phyloP scores from a whole-genome alignment of 352 stramenopile genomes.

The Phytophthora pinifolia region DNA sequence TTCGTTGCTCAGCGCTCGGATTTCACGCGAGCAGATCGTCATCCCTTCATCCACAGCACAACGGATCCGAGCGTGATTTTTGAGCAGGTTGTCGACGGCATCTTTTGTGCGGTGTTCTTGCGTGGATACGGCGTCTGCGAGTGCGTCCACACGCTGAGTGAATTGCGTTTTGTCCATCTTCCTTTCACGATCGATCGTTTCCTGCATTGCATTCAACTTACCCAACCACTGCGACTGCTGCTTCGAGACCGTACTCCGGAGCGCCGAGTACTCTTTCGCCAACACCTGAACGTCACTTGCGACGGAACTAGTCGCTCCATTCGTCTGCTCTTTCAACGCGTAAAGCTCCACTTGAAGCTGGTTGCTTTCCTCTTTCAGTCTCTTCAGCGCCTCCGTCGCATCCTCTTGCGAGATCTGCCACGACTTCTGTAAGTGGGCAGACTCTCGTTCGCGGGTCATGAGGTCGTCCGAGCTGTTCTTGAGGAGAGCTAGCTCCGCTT shows the following conservation, averaged over 20 bases:
- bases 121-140: slow-evolving; percentile 35
- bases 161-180: slow-evolving; percentile 54
- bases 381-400: slow-evolving; percentile 36
- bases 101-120: slow-evolving; percentile 51
- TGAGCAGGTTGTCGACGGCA: slow-evolving; percentile 43
- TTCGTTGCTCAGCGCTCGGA: slow-evolving; percentile 47
- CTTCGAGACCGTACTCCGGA: slow-evolving; percentile 39
- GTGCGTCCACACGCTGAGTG: slow-evolving; percentile 43
- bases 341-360: slow-evolving; percentile 44
- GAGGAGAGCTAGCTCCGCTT: slow-evolving; percentile 41
- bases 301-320: slow-evolving; percentile 27
- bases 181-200: slow-evolving; percentile 45
- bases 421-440: slow-evolving; percentile 37
- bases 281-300: slow-evolving; percentile 51
- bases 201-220: slow-evolving; percentile 45
- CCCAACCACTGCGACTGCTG: slow-evolving; percentile 39
- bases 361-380: slow-evolving; percentile 40
- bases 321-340: slow-evolving; percentile 38
- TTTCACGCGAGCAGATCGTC: slow-evolving; percentile 55
- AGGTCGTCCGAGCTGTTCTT: slow-evolving; percentile 49
- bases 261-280: slow-evolving; percentile 36
- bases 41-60: slow-evolving; percentile 59
- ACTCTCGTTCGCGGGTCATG: slow-evolving; percentile 46
- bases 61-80: slow-evolving; percentile 53
- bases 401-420: slow-evolving; percentile 57